Evolutionary conservation across 108 stramenopile species (phyloP), one percentile per base, ranked within the genome.

Genomic region (Discostella stelligeroides): DNA sequence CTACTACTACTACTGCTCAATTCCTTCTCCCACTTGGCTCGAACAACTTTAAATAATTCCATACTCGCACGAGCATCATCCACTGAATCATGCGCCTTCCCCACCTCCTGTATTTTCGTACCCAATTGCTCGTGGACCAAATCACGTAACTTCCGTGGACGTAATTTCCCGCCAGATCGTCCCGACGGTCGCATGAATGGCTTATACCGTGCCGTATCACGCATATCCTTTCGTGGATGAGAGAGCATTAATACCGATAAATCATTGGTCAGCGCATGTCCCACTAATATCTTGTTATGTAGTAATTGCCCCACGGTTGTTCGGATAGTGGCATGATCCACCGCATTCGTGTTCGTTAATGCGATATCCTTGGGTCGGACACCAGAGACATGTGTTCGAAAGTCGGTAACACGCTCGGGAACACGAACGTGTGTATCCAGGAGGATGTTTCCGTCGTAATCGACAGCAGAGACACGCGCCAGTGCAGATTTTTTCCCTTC

Each of bases 191-290:
- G 80, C 77, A 94, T 92, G 73, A 90, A 93, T 23, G 91, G 95
- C 61, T 85, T 73, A 56, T 92, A 99, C 70, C 74, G 90, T 8
- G 97, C 94, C 15, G 98, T 98, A 72, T 99, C 98, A 1, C 98
- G 80, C 46, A 89, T 86, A 27, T 86, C 70, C 3, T 14, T 7
- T 23, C 85, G 76, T 10, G 95, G 97, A 80, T 98, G 98, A 13
- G 83, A 75, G 53, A 97, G 81, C 89, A 97, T 81, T 45, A 99
- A 85, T 14, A 84, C 97, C 49, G 90, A 79, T 34, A 99, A 81
- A 83, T 99, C 99, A 69, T 98, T 99, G 46, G 80, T 84, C 59
- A 99, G 82, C 12, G 95, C 95, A 78, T 99, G 99, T 25, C 99
- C 99, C 24, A 98, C 96, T 15, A 99, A 54, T 41, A 98, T 84